Evolutionary conservation across 129 eudicot genomes (phyloP), one percentile per base, ranked within the genome.

Genomic region (Chrysanthemum lavandulifolium): DNA sequence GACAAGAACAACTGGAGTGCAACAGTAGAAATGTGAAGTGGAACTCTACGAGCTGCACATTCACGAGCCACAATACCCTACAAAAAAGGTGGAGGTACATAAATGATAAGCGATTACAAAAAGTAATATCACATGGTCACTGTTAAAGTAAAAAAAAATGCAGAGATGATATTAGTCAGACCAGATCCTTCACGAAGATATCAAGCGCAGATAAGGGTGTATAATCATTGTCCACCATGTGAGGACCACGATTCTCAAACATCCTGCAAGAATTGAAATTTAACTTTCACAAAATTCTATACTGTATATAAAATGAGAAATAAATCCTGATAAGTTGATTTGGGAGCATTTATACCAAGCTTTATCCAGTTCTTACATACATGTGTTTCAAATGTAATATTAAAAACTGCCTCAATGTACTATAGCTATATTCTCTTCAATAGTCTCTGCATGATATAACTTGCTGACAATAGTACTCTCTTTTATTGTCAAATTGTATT

Each of bases 131-230:
- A 33, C 31, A 51, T 50, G 70, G 58, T 52, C 65, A 29, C 2
- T 48, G 8, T 43, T 31, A 9, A 5, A 6, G 10, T 6, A 7
- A 40, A 36, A 70, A n/a, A 47, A 69, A 66, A 2, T 6, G 6
- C 43, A 49, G 47, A 57, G 70, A 78, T 73, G 49, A 70, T 51
- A 74, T 79, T 25, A 71, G 60, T 76, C 96, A 72, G 49, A 95
- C 99, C 97, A 95, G 87, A 86, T 95, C 99, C 83, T 95, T 95
- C 85, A 95, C 99, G 72, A 95, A 95, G 77, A 95, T 95, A 84
- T 95, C 95, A 48, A 95, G 99, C 66, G 99, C 97, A 80, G 99
- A 95, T 75, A 91, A 82, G 50, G 99, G 97, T 64, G 96, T 95
- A 82, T 84, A 95, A 78, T 90, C 99, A 80, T 86, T 83, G 77